Conservation (phyloP, 768 basidiomycete species). For the Tylopilus felleus region DNA sequence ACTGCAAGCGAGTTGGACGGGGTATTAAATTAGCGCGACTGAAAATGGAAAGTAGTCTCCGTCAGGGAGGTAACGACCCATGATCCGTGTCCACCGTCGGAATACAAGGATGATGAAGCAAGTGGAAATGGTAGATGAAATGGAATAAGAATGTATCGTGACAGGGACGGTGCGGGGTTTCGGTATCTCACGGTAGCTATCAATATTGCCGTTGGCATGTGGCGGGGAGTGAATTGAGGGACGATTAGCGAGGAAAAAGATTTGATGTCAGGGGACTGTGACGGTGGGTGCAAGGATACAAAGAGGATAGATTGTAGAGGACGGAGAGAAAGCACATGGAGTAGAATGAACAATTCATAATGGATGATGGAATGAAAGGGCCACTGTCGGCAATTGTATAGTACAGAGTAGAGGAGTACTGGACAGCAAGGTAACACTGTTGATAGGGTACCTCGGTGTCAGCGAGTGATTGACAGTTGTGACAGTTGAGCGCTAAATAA, state of each 20-base stretch:
- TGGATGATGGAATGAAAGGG: slow-evolving; percentile 7
- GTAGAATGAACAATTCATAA: not conserved
- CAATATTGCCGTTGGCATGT: slow-evolving; percentile 10
- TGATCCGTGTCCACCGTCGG: not conserved
- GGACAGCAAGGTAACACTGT: not conserved
- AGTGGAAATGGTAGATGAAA: not conserved
- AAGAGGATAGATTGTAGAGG: not conserved
- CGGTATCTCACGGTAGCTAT: slow-evolving; percentile 5
- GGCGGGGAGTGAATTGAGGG: not conserved
- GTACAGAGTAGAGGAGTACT: not conserved
- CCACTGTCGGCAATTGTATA: not conserved
- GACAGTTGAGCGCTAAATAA: not conserved
- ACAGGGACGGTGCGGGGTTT: not conserved
- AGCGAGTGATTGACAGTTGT: not conserved
- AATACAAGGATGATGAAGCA: too few species aligned
- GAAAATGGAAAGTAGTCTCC: slow-evolving; percentile 3
- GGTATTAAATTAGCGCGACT: not conserved
- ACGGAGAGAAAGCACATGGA: not conserved
- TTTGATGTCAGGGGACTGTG: not conserved
- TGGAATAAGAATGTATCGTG: slow-evolving; percentile 4
- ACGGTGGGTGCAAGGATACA: not conserved
- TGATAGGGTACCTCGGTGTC: not conserved
- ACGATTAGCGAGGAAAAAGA: not conserved
- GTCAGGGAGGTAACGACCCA: not conserved
- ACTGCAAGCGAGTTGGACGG: not conserved